phyloP scores from a whole-genome alignment of 805 yeast genomes.

The Candida railenensis region DNA sequence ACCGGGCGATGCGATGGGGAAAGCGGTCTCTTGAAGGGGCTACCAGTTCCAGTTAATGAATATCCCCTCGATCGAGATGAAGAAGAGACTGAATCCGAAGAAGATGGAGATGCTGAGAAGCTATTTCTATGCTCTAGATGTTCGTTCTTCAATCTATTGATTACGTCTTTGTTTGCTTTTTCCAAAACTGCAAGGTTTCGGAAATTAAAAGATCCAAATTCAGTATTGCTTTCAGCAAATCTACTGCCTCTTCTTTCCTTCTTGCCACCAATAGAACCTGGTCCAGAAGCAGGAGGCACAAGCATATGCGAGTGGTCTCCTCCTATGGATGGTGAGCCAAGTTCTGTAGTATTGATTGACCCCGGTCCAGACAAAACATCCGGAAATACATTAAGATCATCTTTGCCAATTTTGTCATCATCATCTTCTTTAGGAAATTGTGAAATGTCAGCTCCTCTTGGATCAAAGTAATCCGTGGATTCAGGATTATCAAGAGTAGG shows the following conservation, averaged over 20 bases:
- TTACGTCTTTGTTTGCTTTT: slow-evolving; percentile 90
- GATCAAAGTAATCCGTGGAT: slow-evolving; percentile 86
- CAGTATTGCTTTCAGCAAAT: slow-evolving; percentile 60
- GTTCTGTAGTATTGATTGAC: slow-evolving; percentile 13
- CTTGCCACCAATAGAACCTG: slow-evolving; percentile 13
- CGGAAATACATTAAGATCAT: neutral
- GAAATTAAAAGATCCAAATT: slow-evolving; percentile 92
- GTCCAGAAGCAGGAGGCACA: neutral
- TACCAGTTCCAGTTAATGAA: slow-evolving; percentile 27
- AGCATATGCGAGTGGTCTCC: slow-evolving; percentile 10
- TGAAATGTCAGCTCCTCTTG: slow-evolving; percentile 78
- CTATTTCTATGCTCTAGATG: slow-evolving; percentile 63
- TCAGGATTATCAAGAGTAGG: slow-evolving; percentile 81
- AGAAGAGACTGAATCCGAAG: slow-evolving; percentile 43
- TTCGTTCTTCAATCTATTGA: slow-evolving; percentile 81
- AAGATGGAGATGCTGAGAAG: slow-evolving; percentile 48
- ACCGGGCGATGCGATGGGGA: slow-evolving; percentile 35
- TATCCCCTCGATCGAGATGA: slow-evolving; percentile 34
- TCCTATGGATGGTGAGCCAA: slow-evolving; percentile 18
- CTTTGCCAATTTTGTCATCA: slow-evolving; percentile 14
- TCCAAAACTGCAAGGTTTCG: slow-evolving; percentile 87
- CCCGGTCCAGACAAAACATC: neutral
- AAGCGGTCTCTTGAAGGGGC: slow-evolving; percentile 46
- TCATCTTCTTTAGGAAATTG: slow-evolving; percentile 54
- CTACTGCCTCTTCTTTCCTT: slow-evolving; percentile 75